These are phyloP conservation scores for Lactarius psammicola DNA, from an alignment of 768 basidiomycete species.

Conservation along the genomic window DNA sequence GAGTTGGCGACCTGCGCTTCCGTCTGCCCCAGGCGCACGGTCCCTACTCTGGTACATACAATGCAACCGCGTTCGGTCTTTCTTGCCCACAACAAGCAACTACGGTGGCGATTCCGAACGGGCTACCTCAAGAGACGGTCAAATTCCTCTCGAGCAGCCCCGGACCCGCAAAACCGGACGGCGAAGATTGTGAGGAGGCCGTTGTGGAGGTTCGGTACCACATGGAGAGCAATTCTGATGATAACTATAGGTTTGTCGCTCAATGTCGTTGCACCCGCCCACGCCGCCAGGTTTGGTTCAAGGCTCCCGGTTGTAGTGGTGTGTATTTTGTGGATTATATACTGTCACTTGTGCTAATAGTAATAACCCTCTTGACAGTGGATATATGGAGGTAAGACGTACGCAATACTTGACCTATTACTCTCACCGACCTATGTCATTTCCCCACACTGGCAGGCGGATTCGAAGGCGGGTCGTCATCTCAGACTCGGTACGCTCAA, in stretches of 20 bases:
- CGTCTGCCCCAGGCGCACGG: slow-evolving; percentile 32
- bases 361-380: slow-evolving; percentile 15
- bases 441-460: slow-evolving; percentile 9
- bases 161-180: neutral
- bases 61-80: slow-evolving; percentile 27
- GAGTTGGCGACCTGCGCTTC: slow-evolving; percentile 40
- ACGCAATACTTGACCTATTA: neutral
- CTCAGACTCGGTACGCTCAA: neutral
- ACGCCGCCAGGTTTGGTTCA: neutral
- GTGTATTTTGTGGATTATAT: neutral
- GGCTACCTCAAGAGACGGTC: slow-evolving; percentile 3
- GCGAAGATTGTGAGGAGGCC: slow-evolving; percentile 29
- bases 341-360: neutral
- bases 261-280: slow-evolving; percentile 29
- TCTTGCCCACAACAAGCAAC: slow-evolving; percentile 32
- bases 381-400: slow-evolving; percentile 30
- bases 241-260: slow-evolving; percentile 27
- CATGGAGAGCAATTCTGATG: neutral
- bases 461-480: neutral
- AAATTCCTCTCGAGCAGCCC: neutral
- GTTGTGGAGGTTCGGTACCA: neutral
- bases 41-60: slow-evolving; percentile 25
- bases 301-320: slow-evolving; percentile 32
- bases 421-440: neutral
- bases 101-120: neutral